Base-by-base conservation (phyloP, 208 protist species). In the Leishmania martiniquensis region DNA sequence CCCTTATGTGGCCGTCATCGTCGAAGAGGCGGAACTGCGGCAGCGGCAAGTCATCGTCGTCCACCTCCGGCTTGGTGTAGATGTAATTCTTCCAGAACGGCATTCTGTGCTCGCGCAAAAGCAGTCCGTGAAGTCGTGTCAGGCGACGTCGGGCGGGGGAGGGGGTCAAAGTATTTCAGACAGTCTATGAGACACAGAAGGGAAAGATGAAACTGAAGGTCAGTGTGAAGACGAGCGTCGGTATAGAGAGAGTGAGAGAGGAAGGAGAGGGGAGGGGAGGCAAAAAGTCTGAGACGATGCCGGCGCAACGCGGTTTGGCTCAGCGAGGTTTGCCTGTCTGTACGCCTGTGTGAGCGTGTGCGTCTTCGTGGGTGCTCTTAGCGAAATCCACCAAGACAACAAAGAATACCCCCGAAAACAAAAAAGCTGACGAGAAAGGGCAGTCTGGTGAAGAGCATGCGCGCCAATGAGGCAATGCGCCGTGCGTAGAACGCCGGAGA, bases 1-100 rank as follows among this genome's bases (percentile, higher is more conserved):
- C 80, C 72, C 90, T 93, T 52, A 93, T 13, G 60, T 89, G 84
- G 29, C 87, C 92, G 25, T 94, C 82, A 72, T 95, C 93, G 68
- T 97, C 93, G 77, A 92, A 96, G 62, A 98, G 86, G 80, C 91
- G 91, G 82, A 95, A 80, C 89, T 95, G 86, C 34, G 88, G 82
- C 79, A 96, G 85, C 20, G 93, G 93, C 42, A 97, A 86, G 63
- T 97, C 93, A 67, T 86, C 84, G 62, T 97, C 93, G 70, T 97
- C 93, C 66, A 97, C 93, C 77, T 95, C 90, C 39, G 79, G 80
- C 47, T 90, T 91, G 0, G 89, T 92, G 66, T 75, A 72, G 29
- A 96, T 68, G 76, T 89, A 94, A 9, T 88, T 87, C 63, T 85
- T 90, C 91, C 93, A 96, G 44, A 93, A 85, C 7, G 89, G 93